Percentiles rank a stretch among this genome's conserved stretches.
These are phyloP conservation scores for Panicum hallii DNA, from an alignment of 202 grass and related monocot genomes.

Conservation along the genomic window DNA sequence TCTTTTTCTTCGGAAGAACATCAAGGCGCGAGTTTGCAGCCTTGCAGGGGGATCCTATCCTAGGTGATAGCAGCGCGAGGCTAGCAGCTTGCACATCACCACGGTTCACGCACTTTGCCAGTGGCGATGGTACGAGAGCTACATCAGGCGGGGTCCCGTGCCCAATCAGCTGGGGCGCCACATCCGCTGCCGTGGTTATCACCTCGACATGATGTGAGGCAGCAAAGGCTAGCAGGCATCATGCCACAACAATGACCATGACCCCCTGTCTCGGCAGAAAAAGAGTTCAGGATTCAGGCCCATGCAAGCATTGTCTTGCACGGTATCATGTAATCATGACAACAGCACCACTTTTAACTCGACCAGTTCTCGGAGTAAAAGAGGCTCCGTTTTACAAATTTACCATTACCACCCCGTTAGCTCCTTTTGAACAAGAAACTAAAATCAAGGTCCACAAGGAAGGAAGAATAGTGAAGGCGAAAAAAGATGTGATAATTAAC, in stretches of 20 bases:
- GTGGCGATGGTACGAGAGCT: neutral
- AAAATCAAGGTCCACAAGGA: neutral
- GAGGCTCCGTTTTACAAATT: neutral
- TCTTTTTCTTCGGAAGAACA: too few species aligned
- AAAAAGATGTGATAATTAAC: slow-evolving; percentile 9
- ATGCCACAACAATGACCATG: slow-evolving; percentile 9
- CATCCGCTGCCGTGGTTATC: slow-evolving; percentile 30
- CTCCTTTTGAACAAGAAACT: neutral
- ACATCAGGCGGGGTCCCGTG: neutral
- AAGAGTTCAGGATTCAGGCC: neutral
- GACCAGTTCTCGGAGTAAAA: neutral
- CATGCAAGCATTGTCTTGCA: slow-evolving; percentile 4
- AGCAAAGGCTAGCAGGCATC: neutral
- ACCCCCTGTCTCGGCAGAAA: slow-evolving; percentile 5
- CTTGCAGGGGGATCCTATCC: slow-evolving; percentile 4
- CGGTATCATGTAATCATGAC: neutral
- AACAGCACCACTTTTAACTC: neutral
- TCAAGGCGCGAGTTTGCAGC: neutral
- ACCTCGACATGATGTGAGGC: slow-evolving; percentile 13
- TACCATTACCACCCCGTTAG: neutral
- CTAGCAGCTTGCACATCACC: neutral
- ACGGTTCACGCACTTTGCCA: neutral
- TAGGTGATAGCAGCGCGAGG: neutral
- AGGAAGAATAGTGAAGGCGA: neutral
- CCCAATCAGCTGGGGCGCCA: slow-evolving; percentile 28